Base-by-base conservation (phyloP, 106 monocot species). In the Narthecium ossifragum region DNA sequence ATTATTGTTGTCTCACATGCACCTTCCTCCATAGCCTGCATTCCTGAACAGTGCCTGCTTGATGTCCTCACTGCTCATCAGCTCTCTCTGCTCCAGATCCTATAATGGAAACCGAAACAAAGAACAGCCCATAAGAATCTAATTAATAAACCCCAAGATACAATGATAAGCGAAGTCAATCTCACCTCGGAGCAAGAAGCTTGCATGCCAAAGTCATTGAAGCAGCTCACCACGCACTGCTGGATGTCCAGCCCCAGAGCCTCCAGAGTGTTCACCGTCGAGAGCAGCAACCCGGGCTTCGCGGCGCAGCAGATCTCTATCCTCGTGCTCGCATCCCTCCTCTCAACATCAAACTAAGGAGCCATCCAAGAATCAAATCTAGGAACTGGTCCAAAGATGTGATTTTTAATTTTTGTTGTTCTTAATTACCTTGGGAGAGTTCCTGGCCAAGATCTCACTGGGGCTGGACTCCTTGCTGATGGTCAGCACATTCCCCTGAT, bases 201-300 rank as follows among this genome's bases (percentile, higher is more conserved):
- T 50, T 86, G 94, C 86, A 96, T 80, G 3, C 89, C 90, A 68
- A 96, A 96, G 60, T 96, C 94, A 66, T 86, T 96, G 80, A 96
- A 96, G 62, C 94, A 96, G 70, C 86, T 90, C 26, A 86, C 70
- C 8, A 96, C 94, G 49, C 90, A 90, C 68, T 86, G 94, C 60
- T 86, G 83, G 61, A 96, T 96, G 31, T 90, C 90, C 34, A 96
- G 59, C 28, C 94, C 86, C 29, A 96, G 53, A 8, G 78, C 75
- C 52, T 96, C 90, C 62, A 96, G 58, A 0, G 90, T 83, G 74
- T 65, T 86, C 65, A 96, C 83, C 3, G 86, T 96, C 1, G 90
- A 90, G 23, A 96, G 60, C 57, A 96, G 78, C 60, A 96, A 45
- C 1, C 90, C 94, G 0, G 89, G 86, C 71, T 86, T 90, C 25